phyloP scores from a whole-genome alignment of 257 asterid genomes.

The Gardenia jasminoides region DNA sequence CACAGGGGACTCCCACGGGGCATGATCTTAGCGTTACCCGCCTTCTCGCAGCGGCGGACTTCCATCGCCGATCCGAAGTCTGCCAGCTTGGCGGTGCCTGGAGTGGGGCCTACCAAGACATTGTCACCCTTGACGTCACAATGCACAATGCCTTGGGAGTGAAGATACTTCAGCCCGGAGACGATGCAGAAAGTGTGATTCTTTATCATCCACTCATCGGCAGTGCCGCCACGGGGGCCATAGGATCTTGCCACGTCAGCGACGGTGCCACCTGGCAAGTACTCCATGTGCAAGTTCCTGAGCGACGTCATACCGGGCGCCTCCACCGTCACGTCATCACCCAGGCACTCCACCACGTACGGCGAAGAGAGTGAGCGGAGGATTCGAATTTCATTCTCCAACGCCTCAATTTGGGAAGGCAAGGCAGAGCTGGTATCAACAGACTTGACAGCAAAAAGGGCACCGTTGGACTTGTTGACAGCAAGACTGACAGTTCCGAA shows the following conservation, averaged over 20 bases:
- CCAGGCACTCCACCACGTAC: slow-evolving; percentile 49
- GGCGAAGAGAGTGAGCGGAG: slow-evolving; percentile 50
- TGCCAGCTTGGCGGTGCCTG: slow-evolving; percentile 46
- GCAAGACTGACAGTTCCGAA: slow-evolving; percentile 49
- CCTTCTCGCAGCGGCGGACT: neutral
- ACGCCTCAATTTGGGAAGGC: slow-evolving; percentile 39
- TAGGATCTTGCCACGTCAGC: slow-evolving; percentile 30
- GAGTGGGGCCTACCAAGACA: slow-evolving; percentile 38
- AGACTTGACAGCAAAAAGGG: slow-evolving; percentile 56
- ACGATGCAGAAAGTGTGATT: slow-evolving; percentile 49
- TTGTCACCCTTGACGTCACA: slow-evolving; percentile 65
- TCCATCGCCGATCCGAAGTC: slow-evolving; percentile 61
- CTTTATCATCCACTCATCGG: slow-evolving; percentile 24
- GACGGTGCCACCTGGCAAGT: slow-evolving; percentile 49
- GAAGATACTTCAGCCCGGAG: slow-evolving; percentile 51
- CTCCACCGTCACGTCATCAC: slow-evolving; percentile 43
- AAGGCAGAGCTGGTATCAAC: slow-evolving; percentile 23
- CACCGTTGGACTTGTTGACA: slow-evolving; percentile 22
- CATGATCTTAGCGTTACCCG: neutral
- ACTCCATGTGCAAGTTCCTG: slow-evolving; percentile 57
- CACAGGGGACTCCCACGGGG: slow-evolving; percentile 63
- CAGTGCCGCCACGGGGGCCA: neutral
- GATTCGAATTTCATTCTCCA: slow-evolving; percentile 51
- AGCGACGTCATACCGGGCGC: neutral
- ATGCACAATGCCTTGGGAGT: slow-evolving; percentile 53